phyloP scores from a whole-genome alignment of 2,329 filamentous ascomycete genomes.

The Verticillium zaregamsianum region DNA sequence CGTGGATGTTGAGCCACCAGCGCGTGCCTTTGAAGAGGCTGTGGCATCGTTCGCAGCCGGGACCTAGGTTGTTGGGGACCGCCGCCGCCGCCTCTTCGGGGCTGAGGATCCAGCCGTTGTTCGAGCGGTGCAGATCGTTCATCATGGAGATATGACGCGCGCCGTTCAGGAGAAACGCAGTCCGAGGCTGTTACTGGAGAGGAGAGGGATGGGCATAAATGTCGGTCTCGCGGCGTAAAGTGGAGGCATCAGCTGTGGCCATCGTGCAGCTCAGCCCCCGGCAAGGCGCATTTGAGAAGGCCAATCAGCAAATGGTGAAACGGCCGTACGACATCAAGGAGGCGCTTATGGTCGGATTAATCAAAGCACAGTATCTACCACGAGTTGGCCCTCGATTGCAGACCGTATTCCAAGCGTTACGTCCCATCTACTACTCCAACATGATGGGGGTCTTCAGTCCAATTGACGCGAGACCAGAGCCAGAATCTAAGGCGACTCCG shows the following conservation, averaged over 20 bases:
- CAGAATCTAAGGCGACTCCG: neutral
- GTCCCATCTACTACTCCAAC: neutral
- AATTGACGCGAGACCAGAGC: neutral
- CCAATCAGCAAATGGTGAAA: too few species aligned
- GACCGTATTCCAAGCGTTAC: too few species aligned
- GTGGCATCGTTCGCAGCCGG: neutral
- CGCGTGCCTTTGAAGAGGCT: neutral
- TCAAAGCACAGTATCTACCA: too few species aligned
- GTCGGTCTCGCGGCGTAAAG: neutral
- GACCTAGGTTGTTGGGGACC: neutral
- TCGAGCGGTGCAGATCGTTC: neutral
- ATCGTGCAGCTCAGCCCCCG: neutral
- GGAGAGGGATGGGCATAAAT: neutral
- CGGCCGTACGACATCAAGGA: too few species aligned
- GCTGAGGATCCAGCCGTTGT: neutral
- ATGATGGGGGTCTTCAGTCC: neutral
- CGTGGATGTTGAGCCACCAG: neutral
- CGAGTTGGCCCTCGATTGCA: too few species aligned
- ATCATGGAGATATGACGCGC: neutral
- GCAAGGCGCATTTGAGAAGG: neutral
- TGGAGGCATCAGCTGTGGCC: neutral
- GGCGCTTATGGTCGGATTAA: too few species aligned
- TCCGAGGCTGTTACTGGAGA: too few species aligned
- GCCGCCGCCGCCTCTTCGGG: neutral
- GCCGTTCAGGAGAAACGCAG: too few species aligned